Evolutionary conservation across 1,139 yeast genomes (phyloP).

Genomic region (Yamadazyma atlantica): DNA sequence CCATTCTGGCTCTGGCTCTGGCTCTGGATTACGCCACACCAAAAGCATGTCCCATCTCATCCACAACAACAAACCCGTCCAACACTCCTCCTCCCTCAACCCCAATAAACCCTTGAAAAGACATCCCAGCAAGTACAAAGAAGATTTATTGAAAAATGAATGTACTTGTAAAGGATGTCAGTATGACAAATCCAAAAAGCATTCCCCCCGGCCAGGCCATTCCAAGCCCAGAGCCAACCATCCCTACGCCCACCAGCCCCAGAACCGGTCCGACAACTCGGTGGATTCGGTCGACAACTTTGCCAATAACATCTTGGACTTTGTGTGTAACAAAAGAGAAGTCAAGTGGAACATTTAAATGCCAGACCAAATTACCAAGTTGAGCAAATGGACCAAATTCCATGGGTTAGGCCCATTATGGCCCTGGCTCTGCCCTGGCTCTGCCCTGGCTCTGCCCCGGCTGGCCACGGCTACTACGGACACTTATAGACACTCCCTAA

Average conservation of each 20-base stretch:
- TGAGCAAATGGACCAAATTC: no score
- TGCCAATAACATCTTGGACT: slow-evolving; percentile 19
- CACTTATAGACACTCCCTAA: not conserved
- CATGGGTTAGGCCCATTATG: no score
- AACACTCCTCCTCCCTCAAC: slow-evolving; percentile 2
- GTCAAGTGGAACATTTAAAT: slow-evolving; percentile 18
- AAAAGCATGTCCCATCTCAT: slow-evolving; percentile 11
- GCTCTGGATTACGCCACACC: slow-evolving; percentile 7
- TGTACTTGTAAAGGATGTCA: slow-evolving; percentile 17
- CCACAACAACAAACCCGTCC: slow-evolving; percentile 4
- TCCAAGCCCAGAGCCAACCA: no score
- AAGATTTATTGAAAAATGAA: slow-evolving; percentile 13
- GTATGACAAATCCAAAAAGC: slow-evolving; percentile 6
- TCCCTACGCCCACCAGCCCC: slow-evolving; percentile 1
- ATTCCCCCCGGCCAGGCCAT: no score
- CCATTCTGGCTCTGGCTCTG: slow-evolving; percentile 2
- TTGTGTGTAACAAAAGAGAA: slow-evolving; percentile 17
- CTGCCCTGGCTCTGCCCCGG: no score
- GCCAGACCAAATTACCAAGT: no score
- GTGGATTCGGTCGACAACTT: slow-evolving; percentile 19
- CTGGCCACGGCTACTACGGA: no score
- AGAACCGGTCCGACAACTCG: slow-evolving; percentile 13
- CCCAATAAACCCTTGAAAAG: slow-evolving; percentile 6
- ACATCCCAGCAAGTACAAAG: slow-evolving; percentile 11
- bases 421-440: no score